Conservation (phyloP, 1,284 basidiomycete genomes). For the Tranzscheliella williamsii region DNA sequence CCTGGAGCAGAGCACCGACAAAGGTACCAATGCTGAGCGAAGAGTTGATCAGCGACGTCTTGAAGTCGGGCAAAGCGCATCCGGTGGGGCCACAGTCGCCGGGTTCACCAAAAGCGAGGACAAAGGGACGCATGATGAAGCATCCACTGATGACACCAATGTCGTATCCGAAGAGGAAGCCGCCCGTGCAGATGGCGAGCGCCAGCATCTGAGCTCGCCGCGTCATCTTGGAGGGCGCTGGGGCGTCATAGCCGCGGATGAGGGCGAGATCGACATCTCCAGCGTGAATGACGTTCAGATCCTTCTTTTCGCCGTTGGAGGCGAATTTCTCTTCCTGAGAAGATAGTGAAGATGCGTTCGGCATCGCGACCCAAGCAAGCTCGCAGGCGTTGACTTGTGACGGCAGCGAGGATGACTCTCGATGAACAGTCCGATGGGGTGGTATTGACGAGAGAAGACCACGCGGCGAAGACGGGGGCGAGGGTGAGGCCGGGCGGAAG, state of each 20-base stretch:
- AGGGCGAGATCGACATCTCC: slow-evolving; percentile 20
- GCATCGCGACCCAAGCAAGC: too few relatives aligned
- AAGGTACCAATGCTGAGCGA: slow-evolving; percentile 76
- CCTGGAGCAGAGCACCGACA: slow-evolving; percentile 67
- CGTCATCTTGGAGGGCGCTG: slow-evolving; percentile 40
- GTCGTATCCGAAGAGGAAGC: slow-evolving; percentile 43
- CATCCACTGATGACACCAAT: slow-evolving; percentile 45
- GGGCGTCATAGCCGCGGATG: slow-evolving; percentile 31
- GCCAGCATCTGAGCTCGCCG: slow-evolving; percentile 25
- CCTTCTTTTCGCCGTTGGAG: slow-evolving; percentile 35
- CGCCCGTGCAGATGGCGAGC: slow-evolving; percentile 39
- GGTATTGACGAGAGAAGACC: too few relatives aligned
- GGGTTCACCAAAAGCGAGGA: slow-evolving; percentile 26
- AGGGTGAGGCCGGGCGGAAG: too few relatives aligned
- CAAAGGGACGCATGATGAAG: slow-evolving; percentile 47
- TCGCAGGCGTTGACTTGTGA: too few relatives aligned
- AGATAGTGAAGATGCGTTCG: too few relatives aligned
- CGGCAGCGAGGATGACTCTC: too few relatives aligned
- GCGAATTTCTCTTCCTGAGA: too few relatives aligned
- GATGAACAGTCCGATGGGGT: too few relatives aligned
- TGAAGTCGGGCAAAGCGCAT: slow-evolving; percentile 46
- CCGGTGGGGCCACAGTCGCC: slow-evolving; percentile 13
- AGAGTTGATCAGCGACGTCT: slow-evolving; percentile 71
- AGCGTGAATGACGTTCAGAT: slow-evolving; percentile 19
- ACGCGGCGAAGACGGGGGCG: too few relatives aligned